Percentiles rank a stretch among this genome's conserved stretches.
Evolutionary conservation across 1,139 yeast species (phyloP).

Genomic region (Geotrichum europaeum): DNA sequence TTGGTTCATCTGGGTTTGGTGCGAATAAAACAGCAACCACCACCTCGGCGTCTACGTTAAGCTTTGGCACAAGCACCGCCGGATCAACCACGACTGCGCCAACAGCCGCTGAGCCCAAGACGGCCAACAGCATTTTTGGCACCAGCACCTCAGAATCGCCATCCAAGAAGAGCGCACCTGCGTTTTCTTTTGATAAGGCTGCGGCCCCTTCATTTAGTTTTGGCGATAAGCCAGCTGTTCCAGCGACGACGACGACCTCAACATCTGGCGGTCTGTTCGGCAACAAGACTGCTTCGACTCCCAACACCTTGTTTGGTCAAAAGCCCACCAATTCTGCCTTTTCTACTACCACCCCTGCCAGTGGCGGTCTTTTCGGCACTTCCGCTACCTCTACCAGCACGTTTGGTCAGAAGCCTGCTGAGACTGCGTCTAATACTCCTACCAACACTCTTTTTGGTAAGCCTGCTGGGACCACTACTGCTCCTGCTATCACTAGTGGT

Average conservation of each 20-base stretch:
- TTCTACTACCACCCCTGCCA: slow-evolving; percentile 11
- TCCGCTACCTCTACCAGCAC: slow-evolving; percentile 11
- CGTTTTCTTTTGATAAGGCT: not conserved
- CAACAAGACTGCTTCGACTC: not conserved
- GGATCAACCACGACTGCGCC: slow-evolving; percentile 13
- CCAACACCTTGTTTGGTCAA: not conserved
- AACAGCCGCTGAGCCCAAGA: slow-evolving; percentile 12
- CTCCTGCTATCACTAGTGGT: not conserved
- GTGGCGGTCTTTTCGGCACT: slow-evolving; percentile 6
- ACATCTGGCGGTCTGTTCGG: slow-evolving; percentile 13
- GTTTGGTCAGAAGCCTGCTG: slow-evolving; percentile 12
- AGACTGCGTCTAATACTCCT: slow-evolving; percentile 12
- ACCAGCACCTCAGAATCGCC: not conserved
- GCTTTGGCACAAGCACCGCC: slow-evolving; percentile 5
- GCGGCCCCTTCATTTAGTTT: not conserved
- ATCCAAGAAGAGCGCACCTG: not conserved
- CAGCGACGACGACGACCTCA: slow-evolving; percentile 8
- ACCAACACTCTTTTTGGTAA: slow-evolving; percentile 3
- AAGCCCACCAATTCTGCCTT: slow-evolving; percentile 1
- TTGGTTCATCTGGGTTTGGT: slow-evolving; percentile 1
- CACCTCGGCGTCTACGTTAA: not conserved
- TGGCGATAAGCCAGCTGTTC: slow-evolving; percentile 3
- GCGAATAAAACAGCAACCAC: not conserved
- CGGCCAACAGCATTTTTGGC: not conserved
- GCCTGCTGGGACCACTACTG: not conserved